Percentiles rank a stretch among this genome's conserved stretches.
phyloP scores from a whole-genome alignment of 2,329 filamentous ascomycete species.

The Ascosphaera apis region DNA sequence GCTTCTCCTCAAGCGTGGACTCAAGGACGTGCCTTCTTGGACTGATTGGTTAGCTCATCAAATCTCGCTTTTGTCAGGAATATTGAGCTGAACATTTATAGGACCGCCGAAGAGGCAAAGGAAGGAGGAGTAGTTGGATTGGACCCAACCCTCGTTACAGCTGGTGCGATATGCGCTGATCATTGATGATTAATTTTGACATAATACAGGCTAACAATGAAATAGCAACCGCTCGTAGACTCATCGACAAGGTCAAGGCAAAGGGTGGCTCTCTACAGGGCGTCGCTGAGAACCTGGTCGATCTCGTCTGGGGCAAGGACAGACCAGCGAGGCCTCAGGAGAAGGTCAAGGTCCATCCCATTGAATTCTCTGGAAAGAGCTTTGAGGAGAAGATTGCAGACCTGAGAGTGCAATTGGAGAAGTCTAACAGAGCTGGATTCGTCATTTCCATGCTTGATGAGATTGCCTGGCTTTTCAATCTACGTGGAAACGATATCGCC shows the following conservation, averaged over 20 bases:
- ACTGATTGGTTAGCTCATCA: conserved; percentile 54
- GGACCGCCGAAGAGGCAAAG: conserved; percentile 57
- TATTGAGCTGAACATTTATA: conserved; percentile 10
- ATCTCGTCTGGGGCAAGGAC: conserved; percentile 59
- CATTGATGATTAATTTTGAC: conserved; percentile 3
- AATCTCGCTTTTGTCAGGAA: too few relatives aligned
- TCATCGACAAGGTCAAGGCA: conserved; percentile 68
- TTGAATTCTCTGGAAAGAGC: conserved; percentile 59
- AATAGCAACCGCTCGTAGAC: conserved; percentile 42
- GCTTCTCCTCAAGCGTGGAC: conserved; percentile 73
- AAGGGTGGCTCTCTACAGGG: conserved; percentile 56
- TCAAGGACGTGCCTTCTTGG: conserved; percentile 89
- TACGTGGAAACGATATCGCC: conserved; percentile 82
- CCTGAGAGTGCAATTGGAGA: conserved; percentile 71
- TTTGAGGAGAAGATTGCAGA: conserved; percentile 66
- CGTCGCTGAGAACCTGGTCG: conserved; percentile 65
- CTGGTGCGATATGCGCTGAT: conserved; percentile 15
- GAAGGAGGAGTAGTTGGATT: conserved; percentile 76
- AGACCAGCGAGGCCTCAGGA: conserved; percentile 56
- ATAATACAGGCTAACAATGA: not conserved
- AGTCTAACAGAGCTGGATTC: conserved; percentile 70
- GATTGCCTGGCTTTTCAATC: conserved; percentile 95
- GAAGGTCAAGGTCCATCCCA: conserved; percentile 45
- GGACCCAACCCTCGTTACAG: conserved; percentile 70
- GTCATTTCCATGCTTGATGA: conserved; percentile 88